Base-by-base conservation (phyloP, 208 protist genomes). In the Lotmaria passim region DNA sequence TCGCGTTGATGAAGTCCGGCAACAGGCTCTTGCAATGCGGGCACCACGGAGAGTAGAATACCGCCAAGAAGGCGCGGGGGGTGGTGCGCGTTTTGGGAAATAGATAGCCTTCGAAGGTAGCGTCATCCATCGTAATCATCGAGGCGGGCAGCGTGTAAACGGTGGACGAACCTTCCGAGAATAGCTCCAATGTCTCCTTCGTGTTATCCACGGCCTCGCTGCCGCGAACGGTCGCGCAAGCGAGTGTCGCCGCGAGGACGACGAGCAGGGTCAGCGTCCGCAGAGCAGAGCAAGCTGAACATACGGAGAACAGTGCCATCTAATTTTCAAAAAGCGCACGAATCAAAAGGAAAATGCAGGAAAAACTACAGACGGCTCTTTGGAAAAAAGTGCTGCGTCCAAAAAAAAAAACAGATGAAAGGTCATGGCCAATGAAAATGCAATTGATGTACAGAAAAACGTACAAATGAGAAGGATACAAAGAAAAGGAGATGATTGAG, bases 1-100 rank as follows among this genome's bases (percentile, higher is more conserved):
- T 90, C 28, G 80, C 81, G 63, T 96, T 87, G n/a, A 85, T 57
- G 69, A 93, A 93, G 51, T 79, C 65, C 3, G 91, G 91, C 46
- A 93, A 51, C 15, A 91, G 48, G 30, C 39, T 58, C 57, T 92
- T 93, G 79, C 91, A 96, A 64, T 93, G 89, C 19, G 55, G 69
- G 72, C 91, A 96, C 85, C 89, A 93, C 43, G 91, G 89, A 7
- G 91, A 81, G 78, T 89, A 94, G 59, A 91, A 82, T 26, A 96
- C 83, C 31, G 94, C 76, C 26, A 96, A 66, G 78, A 89, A 96
- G 48, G 91, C 66, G 24, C 60, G 74, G 3, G 69, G 36, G 0
- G 66, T 43, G 30, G 61, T 50, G n/a, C 8, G 23, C 53, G 73
- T 64, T 14, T 46, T 47, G 55, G 87, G 55, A 53, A 93, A 94